Evolutionary conservation across 2,329 filamentous ascomycete species (phyloP), one percentile per base, ranked within the genome.

Genomic region (Sarocladium oryzae): DNA sequence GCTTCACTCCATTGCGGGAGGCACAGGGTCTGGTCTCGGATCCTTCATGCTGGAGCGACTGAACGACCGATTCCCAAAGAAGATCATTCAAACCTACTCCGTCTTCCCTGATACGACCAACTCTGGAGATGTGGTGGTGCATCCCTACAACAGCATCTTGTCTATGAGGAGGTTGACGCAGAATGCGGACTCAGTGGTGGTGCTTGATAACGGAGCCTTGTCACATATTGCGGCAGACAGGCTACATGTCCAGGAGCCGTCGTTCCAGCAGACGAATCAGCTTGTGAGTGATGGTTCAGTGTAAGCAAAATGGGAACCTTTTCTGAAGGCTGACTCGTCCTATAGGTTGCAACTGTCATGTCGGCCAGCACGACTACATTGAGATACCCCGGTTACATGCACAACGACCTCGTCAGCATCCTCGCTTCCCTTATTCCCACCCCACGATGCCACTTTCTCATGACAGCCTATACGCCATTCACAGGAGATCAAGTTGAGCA

Each of bases 321-420:
- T n/a, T n/a, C 24, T n/a, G 4, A n/a, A 33, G 20, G n/a, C 26
- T 48, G n/a, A 48, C 41, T 63, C 24, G 21, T 8, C 33, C 20
- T 49, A n/a, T 45, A 86, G 81, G 79, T 93, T 3, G 93, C 90
- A 7, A 99, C 95, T 1, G 95, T 99, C 67, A 99, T 99, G 93
- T 96, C 91, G 32, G 93, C 93, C 35, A 95, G 89, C 64, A 99
- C 93, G 3, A 97, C 92, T 9, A 96, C 95, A 2, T 82, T 99
- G 49, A 82, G 93, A 64, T 99, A 99, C 67, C 93, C 93, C 1
- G 93, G 93, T 35, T 99, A 99, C 72, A 99, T 99, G 93, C 93
- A 99, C 76, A 99, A 99, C 69, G 93, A 99, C 65, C 85, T 99
- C 15, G 91, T 96, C 63, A 93, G 92, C 69, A 97, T 99, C 61